Evolutionary conservation across 116 monocot genomes (phyloP).

Genomic region (Trichopus zeylanicus): DNA sequence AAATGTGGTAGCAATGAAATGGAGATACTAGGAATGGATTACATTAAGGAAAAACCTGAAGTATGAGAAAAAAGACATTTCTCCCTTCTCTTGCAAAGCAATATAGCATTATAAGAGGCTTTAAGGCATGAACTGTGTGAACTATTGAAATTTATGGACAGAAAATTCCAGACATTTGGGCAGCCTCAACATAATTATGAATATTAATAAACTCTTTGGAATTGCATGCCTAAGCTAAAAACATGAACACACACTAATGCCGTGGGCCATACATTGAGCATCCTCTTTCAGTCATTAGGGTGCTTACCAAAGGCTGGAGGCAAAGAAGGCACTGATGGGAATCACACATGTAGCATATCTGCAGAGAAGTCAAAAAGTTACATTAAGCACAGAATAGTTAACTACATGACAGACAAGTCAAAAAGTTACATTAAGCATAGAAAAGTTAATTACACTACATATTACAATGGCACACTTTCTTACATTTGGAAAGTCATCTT

Average conservation of each 20-base stretch:
- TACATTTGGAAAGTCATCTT: conserved; percentile 98
- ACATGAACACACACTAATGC: neutral
- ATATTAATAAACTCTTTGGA: too few species aligned
- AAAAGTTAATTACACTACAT: conserved; percentile 9
- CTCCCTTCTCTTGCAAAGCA: too few species aligned
- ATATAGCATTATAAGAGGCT: too few species aligned
- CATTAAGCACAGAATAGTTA: conserved; percentile 1
- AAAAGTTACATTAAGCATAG: conserved; percentile 2
- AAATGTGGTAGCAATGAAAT: too few species aligned
- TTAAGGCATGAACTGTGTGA: too few species aligned
- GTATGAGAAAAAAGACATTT: too few species aligned
- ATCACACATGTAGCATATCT: conserved; percentile 95
- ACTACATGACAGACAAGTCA: conserved; percentile 11
- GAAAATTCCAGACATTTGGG: too few species aligned
- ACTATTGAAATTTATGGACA: too few species aligned
- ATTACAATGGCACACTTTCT: conserved; percentile 6
- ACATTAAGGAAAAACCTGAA: too few species aligned
- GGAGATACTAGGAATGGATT: too few species aligned
- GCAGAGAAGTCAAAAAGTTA: conserved; percentile 19
- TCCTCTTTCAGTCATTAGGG: neutral
- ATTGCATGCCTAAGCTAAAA: too few species aligned
- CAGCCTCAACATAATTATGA: too few species aligned
- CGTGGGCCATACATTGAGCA: neutral
- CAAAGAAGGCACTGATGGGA: conserved; percentile 98
- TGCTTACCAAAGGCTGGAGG: conserved; percentile 92